A percentile compares a stretch with the other conserved stretches of the same genome.
These are phyloP conservation scores for Apiospora phragmitis DNA, from an alignment of 2,329 filamentous ascomycete genomes.

Conservation along the genomic window DNA sequence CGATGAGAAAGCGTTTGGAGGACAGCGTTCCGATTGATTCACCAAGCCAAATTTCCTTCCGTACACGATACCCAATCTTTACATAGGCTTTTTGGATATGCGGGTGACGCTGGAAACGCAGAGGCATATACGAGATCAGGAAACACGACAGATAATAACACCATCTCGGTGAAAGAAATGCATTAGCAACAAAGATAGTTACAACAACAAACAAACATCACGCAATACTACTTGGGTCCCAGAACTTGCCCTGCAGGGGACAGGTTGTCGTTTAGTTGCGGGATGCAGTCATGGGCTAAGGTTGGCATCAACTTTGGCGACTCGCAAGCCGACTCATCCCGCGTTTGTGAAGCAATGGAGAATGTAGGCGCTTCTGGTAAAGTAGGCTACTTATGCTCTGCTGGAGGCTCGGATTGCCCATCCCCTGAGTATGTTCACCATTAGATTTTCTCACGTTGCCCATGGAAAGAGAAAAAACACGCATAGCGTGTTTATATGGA, in stretches of 20 bases:
- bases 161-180: neutral
- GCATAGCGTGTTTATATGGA: neutral
- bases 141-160: neutral
- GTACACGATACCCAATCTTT: conserved; percentile 12
- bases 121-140: neutral
- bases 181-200: conserved; percentile 5
- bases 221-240: neutral
- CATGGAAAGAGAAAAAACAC: neutral
- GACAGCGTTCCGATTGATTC: neutral
- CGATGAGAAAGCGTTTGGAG: neutral
- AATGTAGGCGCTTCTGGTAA: neutral
- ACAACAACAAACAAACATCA: conserved; percentile 2
- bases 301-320: neutral
- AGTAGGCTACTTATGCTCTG: neutral
- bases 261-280: neutral
- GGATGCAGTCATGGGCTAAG: neutral
- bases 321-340: neutral
- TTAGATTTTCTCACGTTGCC: neutral
- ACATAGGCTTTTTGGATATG: conserved; percentile 4
- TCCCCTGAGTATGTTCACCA: neutral
- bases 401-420: neutral
- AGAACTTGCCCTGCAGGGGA: neutral
- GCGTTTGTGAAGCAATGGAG: neutral
- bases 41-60: conserved; percentile 7
- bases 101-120: conserved; percentile 1